Evolutionary conservation across 345 rosid genomes (phyloP).

Genomic region (Pseudoturritis turrita): DNA sequence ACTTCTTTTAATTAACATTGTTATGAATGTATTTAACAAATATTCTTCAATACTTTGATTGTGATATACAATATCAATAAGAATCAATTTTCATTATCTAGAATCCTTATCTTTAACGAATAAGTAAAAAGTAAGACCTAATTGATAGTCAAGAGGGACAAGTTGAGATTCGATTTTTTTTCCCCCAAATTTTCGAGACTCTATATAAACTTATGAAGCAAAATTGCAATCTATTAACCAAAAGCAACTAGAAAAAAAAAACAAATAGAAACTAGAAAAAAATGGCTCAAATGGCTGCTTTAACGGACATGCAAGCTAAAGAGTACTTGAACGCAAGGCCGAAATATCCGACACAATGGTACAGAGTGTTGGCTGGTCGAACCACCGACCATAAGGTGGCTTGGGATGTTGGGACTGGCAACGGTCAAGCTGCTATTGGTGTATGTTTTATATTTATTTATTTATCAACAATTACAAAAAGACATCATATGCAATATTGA

Average conservation of each 20-base stretch:
- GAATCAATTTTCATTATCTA: not conserved
- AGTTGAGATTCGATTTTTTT: not conserved
- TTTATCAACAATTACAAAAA: too few species aligned
- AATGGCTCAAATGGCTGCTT: constrained; percentile 27
- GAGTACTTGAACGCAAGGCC: constrained; percentile 30
- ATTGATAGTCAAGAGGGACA: not conserved
- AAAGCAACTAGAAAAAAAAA: not conserved
- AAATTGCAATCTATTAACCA: not conserved
- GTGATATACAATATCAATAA: not conserved
- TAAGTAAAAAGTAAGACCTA: not conserved
- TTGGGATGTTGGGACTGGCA: constrained; percentile 35
- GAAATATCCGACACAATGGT: constrained; percentile 24
- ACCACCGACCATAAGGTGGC: constrained; percentile 19
- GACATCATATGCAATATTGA: too few species aligned
- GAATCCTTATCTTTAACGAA: constrained; percentile 17
- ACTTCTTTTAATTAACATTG: too few species aligned
- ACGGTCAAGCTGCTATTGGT: constrained; percentile 32
- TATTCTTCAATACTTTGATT: too few species aligned
- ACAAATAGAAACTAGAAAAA: not conserved
- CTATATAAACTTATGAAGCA: not conserved
- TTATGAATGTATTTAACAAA: too few species aligned
- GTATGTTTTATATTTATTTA: not conserved
- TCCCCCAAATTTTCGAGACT: not conserved
- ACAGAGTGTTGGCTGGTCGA: constrained; percentile 5
- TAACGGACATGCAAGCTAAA: constrained; percentile 10